A percentile compares a stretch with the other conserved stretches of the same genome.
Conservation (phyloP, 2,329 filamentous ascomycete species). For the Sphaerulina musiva region DNA sequence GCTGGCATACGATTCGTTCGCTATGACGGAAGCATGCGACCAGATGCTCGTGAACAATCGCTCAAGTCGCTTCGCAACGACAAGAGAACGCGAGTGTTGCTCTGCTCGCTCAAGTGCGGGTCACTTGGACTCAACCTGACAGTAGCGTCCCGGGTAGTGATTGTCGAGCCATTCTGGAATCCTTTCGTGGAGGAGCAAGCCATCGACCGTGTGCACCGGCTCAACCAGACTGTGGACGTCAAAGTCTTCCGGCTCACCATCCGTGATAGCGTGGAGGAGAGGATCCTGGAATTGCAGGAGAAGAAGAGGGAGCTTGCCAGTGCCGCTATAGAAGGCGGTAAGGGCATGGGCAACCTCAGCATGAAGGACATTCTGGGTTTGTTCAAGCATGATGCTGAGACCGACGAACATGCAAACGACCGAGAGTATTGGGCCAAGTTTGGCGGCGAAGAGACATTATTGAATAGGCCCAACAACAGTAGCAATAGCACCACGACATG, state of each 20-base stretch:
- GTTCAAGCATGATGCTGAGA: conserved; percentile 66
- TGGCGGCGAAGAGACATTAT: conserved; percentile 33
- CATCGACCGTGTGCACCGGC: conserved; percentile 95
- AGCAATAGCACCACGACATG: background rate
- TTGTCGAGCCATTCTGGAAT: conserved; percentile 98
- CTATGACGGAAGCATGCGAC: conserved; percentile 93
- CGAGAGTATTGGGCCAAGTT: conserved; percentile 36
- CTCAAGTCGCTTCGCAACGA: conserved; percentile 70
- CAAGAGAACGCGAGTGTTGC: conserved; percentile 67
- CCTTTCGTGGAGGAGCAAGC: conserved; percentile 97
- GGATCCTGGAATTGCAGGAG: conserved; percentile 89
- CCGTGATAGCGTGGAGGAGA: conserved; percentile 78
- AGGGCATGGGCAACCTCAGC: conserved; percentile 73
- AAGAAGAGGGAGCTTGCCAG: conserved; percentile 89
- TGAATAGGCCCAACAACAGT: conserved; percentile 24
- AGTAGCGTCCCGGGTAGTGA: conserved; percentile 84
- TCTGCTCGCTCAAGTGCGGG: conserved; percentile 92
- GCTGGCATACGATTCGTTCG: conserved; percentile 73
- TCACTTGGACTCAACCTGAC: conserved; percentile 90
- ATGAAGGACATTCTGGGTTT: conserved; percentile 90
- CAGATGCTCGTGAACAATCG: conserved; percentile 83
- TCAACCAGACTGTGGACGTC: conserved; percentile 92
- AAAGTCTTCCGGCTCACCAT: conserved; percentile 93
- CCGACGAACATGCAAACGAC: conserved; percentile 36
- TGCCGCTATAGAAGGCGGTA: conserved; percentile 78